Evolutionary conservation across 257 asterid species (phyloP), one percentile per base, ranked within the genome.

Genomic region (Nicotiana attenuata): DNA sequence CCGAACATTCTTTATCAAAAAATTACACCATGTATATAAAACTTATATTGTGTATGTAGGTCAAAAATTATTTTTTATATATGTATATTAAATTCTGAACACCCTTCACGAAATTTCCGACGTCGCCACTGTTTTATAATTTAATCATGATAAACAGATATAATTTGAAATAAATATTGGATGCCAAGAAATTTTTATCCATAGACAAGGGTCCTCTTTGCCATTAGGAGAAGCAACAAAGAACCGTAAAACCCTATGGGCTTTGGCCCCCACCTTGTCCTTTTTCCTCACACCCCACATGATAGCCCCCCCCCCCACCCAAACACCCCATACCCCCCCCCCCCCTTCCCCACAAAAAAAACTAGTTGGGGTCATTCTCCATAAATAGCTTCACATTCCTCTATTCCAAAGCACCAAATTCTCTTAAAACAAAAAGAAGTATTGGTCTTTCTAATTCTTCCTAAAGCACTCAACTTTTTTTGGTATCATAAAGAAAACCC

Each of bases 361-460:
- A 29, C 28, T 77, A 61, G 41, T 81, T 68, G 55, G 10, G 45
- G 19, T 41, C 9, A 73, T 81, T n/a, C 88, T 84, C 65, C 67
- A 84, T 90, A 93, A 90, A 91, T 90, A 90, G 88, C 87, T 73
- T 35, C 67, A 67, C 82, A 20, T 35, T 22, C 1, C 75, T 57
- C 5, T 0, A 20, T 69, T 69, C 35, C 78, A 41, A 11, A 41
- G 10, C 57, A 41, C 33, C 35, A 41, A 3, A 7, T 41, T 20
- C 20, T 41, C 77, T n/a, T 57, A 69, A 38, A 69, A 0, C 57
- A 2, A 69, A n/a, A 57, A n/a, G 11, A 56, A 56, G 9, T 19
- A 19, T 78, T 28, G 22, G 19, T 2, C 33, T 10, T 61, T 22
- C 66, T 22, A 10, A 1, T n/a, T 26, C 45, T 69, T 17, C n/a